Base-by-base conservation (phyloP, 2,329 filamentous ascomycete genomes). In the Fusarium oxysporum region DNA sequence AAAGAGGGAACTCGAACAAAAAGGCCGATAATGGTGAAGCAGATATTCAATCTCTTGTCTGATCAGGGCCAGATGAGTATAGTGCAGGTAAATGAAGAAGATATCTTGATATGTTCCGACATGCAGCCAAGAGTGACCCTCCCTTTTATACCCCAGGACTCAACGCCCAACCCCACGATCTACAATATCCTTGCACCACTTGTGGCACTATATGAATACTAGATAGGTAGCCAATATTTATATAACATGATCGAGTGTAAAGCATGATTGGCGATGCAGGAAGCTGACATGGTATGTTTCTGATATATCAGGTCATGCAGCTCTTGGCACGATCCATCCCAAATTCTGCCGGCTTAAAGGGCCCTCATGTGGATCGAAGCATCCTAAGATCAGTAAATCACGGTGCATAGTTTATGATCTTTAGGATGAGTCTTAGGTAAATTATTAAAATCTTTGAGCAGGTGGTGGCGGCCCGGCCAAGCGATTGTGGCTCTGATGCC, bases 271-370 rank as follows among this genome's bases (percentile, higher is more conserved):
- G 38, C 17, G 25, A 48, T n/a, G 21, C 21, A 38, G 33, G 14
- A 32, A 23, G 53, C 25, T 23, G 25, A 55, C 45, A 50, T 62
- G 16, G 44, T 44, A 41, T 53, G 54, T 73, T 71, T 67, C 53
- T 71, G 35, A 60, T 62, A 50, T 48, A 65, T 62, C 72, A 65
- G 59, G 45, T 72, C 55, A 67, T 53, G 28, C 44, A 40, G 64
- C 59, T 65, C 70, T 69, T 73, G 67, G 70, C 72, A 57, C 53
- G 56, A 66, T 74, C 51, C 65, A 62, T 66, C 35, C 62, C 33
- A 43, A 48, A 57, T 40, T 43, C 38, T 53, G 59, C 65, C n/a
- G 28, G 32, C 25, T 30, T 9, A 17, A 37, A 59, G 47, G 38
- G 35, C 32, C 44, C 41, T 35, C 17, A 8, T 37, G 32, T 38